phyloP scores from a whole-genome alignment of 352 stramenopile species.

The Albugo candida region DNA sequence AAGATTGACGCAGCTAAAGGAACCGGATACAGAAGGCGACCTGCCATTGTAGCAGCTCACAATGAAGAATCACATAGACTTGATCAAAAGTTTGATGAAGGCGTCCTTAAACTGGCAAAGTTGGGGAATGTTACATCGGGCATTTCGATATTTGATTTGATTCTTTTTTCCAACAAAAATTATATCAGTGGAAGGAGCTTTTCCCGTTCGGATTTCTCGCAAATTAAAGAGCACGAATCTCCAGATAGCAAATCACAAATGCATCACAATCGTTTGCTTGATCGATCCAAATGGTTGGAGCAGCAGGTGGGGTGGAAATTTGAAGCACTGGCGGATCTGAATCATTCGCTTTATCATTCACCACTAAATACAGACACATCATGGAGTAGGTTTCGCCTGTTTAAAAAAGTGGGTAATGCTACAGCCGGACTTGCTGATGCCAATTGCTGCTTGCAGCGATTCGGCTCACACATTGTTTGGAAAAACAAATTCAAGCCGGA shows the following conservation, averaged over 20 bases:
- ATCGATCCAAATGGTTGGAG: slow-evolving; percentile 26
- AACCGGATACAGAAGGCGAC: too few species aligned
- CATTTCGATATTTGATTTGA: neutral
- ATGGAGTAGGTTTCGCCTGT: slow-evolving; percentile 22
- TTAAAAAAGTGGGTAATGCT: slow-evolving; percentile 20
- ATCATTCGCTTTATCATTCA: slow-evolving; percentile 24
- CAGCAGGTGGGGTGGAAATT: slow-evolving; percentile 24
- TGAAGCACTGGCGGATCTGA: slow-evolving; percentile 29
- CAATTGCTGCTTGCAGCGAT: slow-evolving; percentile 18
- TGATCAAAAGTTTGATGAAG: too few species aligned
- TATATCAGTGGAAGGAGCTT: slow-evolving; percentile 33
- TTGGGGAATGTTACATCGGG: too few species aligned
- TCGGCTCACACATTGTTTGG: slow-evolving; percentile 19
- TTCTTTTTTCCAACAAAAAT: slow-evolving; percentile 26
- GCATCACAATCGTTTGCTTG: slow-evolving; percentile 11
- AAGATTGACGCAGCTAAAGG: too few species aligned
- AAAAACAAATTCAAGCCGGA: slow-evolving; percentile 2
- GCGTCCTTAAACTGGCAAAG: too few species aligned
- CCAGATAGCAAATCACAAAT: slow-evolving; percentile 32
- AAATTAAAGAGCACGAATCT: slow-evolving; percentile 29
- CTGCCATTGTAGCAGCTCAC: too few species aligned
- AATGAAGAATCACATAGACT: too few species aligned
- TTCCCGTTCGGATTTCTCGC: slow-evolving; percentile 28
- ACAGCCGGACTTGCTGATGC: slow-evolving; percentile 21
- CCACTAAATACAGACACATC: slow-evolving; percentile 27